phyloP scores from a whole-genome alignment of 805 yeast species.

The Myxozyma nipponensis region DNA sequence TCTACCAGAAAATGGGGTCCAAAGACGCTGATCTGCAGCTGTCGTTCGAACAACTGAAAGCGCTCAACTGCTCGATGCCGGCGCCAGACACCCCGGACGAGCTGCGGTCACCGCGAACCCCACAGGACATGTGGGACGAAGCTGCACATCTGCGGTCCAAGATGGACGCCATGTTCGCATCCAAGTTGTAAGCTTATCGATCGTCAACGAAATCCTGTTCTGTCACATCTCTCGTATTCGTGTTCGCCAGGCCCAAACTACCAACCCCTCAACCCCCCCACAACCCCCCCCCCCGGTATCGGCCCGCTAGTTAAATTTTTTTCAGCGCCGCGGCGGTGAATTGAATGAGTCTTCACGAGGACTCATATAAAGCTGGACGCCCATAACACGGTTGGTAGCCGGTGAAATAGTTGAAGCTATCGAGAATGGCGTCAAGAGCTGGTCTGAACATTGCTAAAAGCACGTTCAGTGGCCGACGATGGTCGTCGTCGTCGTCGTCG shows the following conservation, averaged over 20 bases:
- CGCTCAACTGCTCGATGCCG: constrained; percentile 24
- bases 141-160: constrained; percentile 40
- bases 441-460: background rate
- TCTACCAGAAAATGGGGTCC: constrained; percentile 63
- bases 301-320: too few relatives aligned
- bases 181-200: too few relatives aligned
- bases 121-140: constrained; percentile 67
- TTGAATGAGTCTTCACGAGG: too few relatives aligned
- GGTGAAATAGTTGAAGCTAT: background rate
- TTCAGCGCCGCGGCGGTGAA: too few relatives aligned
- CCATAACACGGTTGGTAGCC: too few relatives aligned
- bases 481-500: constrained; percentile 24
- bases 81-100: constrained; percentile 46
- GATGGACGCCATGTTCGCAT: constrained; percentile 1
- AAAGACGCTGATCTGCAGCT: constrained; percentile 45
- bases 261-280: too few relatives aligned
- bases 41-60: constrained; percentile 20
- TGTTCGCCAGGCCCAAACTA: too few relatives aligned
- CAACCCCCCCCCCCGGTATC: too few relatives aligned
- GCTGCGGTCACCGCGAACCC: constrained; percentile 50
- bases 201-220: too few relatives aligned
- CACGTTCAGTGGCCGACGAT: background rate
- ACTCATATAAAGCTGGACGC: too few relatives aligned
- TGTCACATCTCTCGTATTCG: too few relatives aligned
- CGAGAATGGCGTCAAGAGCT: background rate